A percentile compares a stretch with the other conserved stretches of the same genome.
Conservation (phyloP, 805 yeast species). For the Candida manassasensis region DNA sequence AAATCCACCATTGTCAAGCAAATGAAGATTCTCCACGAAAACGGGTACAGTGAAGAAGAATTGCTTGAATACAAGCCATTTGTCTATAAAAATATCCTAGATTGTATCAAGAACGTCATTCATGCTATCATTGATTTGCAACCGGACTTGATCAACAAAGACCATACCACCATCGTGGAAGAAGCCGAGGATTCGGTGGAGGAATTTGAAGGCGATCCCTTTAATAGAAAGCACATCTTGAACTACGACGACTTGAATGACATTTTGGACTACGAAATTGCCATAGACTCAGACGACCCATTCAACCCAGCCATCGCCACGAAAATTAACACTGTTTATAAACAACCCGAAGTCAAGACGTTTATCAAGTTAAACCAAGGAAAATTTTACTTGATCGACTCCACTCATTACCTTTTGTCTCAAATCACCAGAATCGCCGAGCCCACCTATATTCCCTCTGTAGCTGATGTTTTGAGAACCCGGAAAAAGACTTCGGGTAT, state of each 20-base stretch:
- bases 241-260: slow-evolving; percentile 37
- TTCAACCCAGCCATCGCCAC: slow-evolving; percentile 48
- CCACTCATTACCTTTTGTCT: slow-evolving; percentile 73
- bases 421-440: slow-evolving; percentile 58
- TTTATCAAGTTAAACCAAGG: slow-evolving; percentile 58
- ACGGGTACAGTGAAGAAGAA: slow-evolving; percentile 70
- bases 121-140: slow-evolving; percentile 58
- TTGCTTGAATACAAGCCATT: slow-evolving; percentile 69
- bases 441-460: slow-evolving; percentile 63
- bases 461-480: slow-evolving; percentile 76
- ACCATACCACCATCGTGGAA: slow-evolving; percentile 6
- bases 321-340: slow-evolving; percentile 52
- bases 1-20: slow-evolving; percentile 79
- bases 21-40: slow-evolving; percentile 72
- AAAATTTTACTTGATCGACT: slow-evolving; percentile 79
- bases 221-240: slow-evolving; percentile 17
- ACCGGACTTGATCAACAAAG: slow-evolving; percentile 30
- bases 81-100: slow-evolving; percentile 72
- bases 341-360: slow-evolving; percentile 49
- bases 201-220: slow-evolving; percentile 3
- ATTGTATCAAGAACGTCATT: slow-evolving; percentile 67
- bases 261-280: slow-evolving; percentile 43
- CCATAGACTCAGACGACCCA: slow-evolving; percentile 48
- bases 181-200: slow-evolving; percentile 3
- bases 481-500: slow-evolving; percentile 93